Base-by-base conservation (phyloP, 495 filamentous ascomycete genomes). In the Lentithecium fluviatile region DNA sequence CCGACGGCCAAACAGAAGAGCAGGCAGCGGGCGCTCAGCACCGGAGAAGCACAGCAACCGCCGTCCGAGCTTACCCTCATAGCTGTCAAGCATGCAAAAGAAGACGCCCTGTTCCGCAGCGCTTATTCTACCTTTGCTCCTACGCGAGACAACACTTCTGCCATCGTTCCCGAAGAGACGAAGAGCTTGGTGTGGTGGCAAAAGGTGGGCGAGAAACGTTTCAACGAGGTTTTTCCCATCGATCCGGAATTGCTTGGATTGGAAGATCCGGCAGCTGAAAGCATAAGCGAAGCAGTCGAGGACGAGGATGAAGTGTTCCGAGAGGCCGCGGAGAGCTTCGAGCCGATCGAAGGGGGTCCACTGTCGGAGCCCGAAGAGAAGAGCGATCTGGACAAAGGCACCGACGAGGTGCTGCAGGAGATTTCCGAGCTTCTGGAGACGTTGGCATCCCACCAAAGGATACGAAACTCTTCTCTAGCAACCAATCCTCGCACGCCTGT, bases 121-220 rank as follows among this genome's bases (percentile, higher is more conserved):
- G 89, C 86, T 6, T 96, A 91, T 70, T 95, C 90, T 0, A 88
- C 87, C 58, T 96, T 96, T 75, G 90, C 90, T 11, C 92, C 92
- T 5, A 84, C 81, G 50, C 85, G 84, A 56, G 92, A 97, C 67
- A 89, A 94, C 69, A 82, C 88, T 3, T 82, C 79, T 4, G 84
- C 92, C 2, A 78, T 95, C 54, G 74, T 91, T 8, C 83, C 91
- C 36, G 81, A 79, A 12, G 85, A 88, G 59, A 76, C 82, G 24
- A 85, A 90, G 54, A 83, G 87, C 55, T 76, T 83, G 42, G 76
- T 95, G n/a, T 97, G 92, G 92, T 97, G 91, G 91, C 82, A 85
- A 56, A 84, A 85, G 60, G 73, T 85, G 38, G 92, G 91, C 24
- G 79, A 83, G 58, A 82, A 81, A 57, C 78, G 76, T 24, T 81